Base-by-base conservation (phyloP, 768 basidiomycete genomes). In the Imleria badia region DNA sequence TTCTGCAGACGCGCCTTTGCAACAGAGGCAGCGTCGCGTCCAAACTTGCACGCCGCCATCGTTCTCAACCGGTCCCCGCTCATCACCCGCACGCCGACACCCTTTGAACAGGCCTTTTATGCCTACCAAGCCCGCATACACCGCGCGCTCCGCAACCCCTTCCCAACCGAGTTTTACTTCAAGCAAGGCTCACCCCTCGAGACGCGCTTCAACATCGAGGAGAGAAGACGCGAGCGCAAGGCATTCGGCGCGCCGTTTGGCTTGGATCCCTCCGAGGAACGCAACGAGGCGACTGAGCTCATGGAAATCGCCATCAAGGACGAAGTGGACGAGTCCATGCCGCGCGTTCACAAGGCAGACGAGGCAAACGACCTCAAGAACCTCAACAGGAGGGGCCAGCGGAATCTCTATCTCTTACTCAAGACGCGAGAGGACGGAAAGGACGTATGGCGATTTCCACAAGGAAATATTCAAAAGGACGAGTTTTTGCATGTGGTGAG, bases 151-250 rank as follows among this genome's bases (percentile, higher is more conserved):
- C 87, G 88, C 68, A 91, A 92, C 61, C 94, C 94, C 1, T 86
- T 93, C 69, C 91, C 94, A 17, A 78, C 83, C 54, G 86, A 94
- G 44, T 93, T 96, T 73, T 98, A 95, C 75, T 96, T 96, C 80
- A 94, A 94, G 73, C 86, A 86, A 46, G 94, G 94, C 10, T 90
- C 94, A 0, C 77, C 91, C 15, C 81, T 94, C 30, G 88, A 94
- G 69, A 83, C 85, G 14, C 81, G 89, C 36, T 96, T 93, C 72
- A 84, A 79, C 45, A 71, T 83, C 46, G 88, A 94, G 66, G 88
- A 94, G 64, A 80, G 82, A 43, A 75, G 78, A 55, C 81, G 89
- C 46, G 92, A 94, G 63, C 74, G 76, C 36, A 75, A 78, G 48
- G 85, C 88, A 1, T 98, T 93, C 70, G 93, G 94, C 0, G 74